Evolutionary conservation across 192 early-diverging fungal species (phyloP).

Genomic region (Podila minutissima): DNA sequence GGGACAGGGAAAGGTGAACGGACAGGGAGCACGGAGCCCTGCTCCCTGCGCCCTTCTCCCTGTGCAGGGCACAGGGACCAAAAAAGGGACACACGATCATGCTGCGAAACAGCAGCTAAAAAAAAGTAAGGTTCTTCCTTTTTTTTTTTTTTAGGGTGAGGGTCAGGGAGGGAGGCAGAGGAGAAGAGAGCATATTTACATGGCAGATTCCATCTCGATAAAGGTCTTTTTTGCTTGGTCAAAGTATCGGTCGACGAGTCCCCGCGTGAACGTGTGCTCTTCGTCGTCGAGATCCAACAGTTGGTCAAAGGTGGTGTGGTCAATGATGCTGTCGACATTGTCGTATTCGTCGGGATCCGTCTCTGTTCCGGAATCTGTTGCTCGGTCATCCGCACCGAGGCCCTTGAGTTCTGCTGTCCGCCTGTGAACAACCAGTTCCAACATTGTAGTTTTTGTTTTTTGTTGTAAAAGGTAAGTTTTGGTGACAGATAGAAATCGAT

Average conservation of each 20-base stretch:
- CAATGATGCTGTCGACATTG: slow-evolving; percentile 68
- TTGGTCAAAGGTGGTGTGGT: slow-evolving; percentile 87
- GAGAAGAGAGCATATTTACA: slow-evolving; percentile 55
- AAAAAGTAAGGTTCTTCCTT: no score
- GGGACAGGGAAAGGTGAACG: no score
- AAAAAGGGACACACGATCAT: no score
- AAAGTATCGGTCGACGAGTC: slow-evolving; percentile 83
- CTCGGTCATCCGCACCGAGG: neutral
- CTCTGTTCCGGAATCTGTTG: slow-evolving; percentile 1
- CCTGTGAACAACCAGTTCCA: neutral
- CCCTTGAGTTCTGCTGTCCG: neutral
- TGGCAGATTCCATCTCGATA: slow-evolving; percentile 74
- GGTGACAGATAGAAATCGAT: neutral
- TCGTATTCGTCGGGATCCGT: neutral
- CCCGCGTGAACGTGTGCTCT: slow-evolving; percentile 80
- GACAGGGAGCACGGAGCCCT: no score
- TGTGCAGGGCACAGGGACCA: no score
- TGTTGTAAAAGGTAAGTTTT: neutral
- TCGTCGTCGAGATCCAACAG: slow-evolving; percentile 94
- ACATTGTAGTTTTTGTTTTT: neutral
- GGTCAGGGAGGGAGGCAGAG: no score
- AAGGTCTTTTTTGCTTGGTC: slow-evolving; percentile 87
- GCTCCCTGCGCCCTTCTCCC: no score
- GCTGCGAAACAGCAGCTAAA: no score
- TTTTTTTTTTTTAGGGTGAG: no score